phyloP scores from a whole-genome alignment of 2,329 filamentous ascomycete species.

The Fusarium tupiense region DNA sequence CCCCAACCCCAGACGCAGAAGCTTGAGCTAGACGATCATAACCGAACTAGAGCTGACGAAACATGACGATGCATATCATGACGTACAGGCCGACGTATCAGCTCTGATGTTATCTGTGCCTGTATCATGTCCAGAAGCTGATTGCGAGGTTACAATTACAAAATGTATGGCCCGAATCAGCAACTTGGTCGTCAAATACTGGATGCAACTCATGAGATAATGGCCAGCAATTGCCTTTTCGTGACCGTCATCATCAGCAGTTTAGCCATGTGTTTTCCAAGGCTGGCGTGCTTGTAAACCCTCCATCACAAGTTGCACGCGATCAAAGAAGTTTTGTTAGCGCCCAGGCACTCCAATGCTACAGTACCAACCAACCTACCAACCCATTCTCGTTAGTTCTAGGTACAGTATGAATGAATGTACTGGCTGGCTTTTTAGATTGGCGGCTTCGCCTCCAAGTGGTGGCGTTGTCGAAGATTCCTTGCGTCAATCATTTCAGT shows the following conservation, averaged over 20 bases:
- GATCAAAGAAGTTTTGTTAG: constrained; percentile 33
- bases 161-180: neutral
- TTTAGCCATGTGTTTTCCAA: neutral
- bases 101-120: constrained; percentile 13
- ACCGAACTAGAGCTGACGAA: constrained; percentile 33
- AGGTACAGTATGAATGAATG: neutral
- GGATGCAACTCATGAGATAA: neutral
- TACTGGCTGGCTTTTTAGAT: neutral
- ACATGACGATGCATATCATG: constrained; percentile 36
- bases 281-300: constrained; percentile 12
- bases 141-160: neutral
- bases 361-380: neutral
- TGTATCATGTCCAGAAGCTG: constrained; percentile 3
- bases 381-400: neutral
- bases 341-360: constrained; percentile 17
- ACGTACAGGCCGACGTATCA: constrained; percentile 37
- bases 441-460: constrained; percentile 6
- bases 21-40: constrained; percentile 31
- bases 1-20: constrained; percentile 13
- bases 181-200: neutral
- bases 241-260: constrained; percentile 23
- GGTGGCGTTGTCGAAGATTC: constrained; percentile 25
- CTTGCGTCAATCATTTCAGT: neutral
- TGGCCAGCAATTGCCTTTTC: neutral
- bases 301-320: constrained; percentile 24